Percentiles rank a stretch among this genome's conserved stretches.
Conservation (phyloP, 2,329 filamentous ascomycete species). For the Cadophora sp. region DNA sequence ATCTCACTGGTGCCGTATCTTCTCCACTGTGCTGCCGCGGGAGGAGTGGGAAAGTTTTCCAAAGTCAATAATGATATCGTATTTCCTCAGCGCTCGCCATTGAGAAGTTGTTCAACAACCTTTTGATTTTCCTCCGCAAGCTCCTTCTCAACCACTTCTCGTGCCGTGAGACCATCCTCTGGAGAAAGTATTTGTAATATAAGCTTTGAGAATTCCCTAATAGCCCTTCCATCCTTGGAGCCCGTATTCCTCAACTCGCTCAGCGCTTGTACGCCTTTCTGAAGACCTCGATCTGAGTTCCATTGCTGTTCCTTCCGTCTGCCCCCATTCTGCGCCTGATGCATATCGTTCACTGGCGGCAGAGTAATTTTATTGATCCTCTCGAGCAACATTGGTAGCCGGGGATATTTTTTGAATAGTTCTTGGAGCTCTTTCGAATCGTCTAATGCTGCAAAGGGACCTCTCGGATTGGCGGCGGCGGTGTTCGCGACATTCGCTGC, state of each 20-base stretch:
- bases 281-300: conserved; percentile 64
- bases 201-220: conserved; percentile 66
- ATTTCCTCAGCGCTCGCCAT: conserved; percentile 47
- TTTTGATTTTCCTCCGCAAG: conserved; percentile 54
- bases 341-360: conserved; percentile 47
- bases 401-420: conserved; percentile 61
- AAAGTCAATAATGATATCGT: background rate
- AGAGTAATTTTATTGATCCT: conserved; percentile 58
- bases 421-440: conserved; percentile 55
- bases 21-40: background rate
- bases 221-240: conserved; percentile 62
- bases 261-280: conserved; percentile 61
- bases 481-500: conserved; percentile 22
- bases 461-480: conserved; percentile 28
- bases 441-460: conserved; percentile 61
- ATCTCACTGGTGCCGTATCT: background rate
- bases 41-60: background rate
- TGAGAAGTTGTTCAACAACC: conserved; percentile 57
- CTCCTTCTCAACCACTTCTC: conserved; percentile 53
- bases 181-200: conserved; percentile 56
- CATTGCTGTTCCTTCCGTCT: conserved; percentile 48
- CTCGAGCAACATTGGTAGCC: conserved; percentile 54
- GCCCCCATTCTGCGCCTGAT: conserved; percentile 14
- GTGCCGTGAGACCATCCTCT: conserved; percentile 43
- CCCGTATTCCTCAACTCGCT: conserved; percentile 56